phyloP scores from a whole-genome alignment of 805 yeast genomes.

The Metschnikowia similis region DNA sequence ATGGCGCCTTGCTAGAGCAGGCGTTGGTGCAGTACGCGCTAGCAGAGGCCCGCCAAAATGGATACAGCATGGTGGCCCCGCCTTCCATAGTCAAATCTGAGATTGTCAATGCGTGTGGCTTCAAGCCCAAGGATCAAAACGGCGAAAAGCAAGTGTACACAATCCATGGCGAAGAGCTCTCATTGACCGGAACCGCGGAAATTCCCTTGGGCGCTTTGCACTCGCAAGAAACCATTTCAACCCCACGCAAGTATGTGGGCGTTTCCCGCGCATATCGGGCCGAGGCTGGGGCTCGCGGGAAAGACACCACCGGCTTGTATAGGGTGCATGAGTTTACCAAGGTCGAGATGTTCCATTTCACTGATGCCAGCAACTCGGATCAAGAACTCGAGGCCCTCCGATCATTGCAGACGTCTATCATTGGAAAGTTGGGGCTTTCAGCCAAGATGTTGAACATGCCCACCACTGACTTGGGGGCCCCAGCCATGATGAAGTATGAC shows the following conservation, averaged over 20 bases:
- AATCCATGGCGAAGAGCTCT: slow-evolving; percentile 48
- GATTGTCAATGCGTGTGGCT: slow-evolving; percentile 85
- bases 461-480: slow-evolving; percentile 84
- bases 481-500: slow-evolving; percentile 87
- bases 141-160: slow-evolving; percentile 82
- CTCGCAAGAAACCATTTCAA: slow-evolving; percentile 44
- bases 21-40: slow-evolving; percentile 83
- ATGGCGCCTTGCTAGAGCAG: slow-evolving; percentile 84
- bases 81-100: slow-evolving; percentile 83
- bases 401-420: slow-evolving; percentile 59
- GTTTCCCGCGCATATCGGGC: slow-evolving; percentile 86
- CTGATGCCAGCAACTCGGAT: slow-evolving; percentile 46
- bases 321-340: slow-evolving; percentile 96
- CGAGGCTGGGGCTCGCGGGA: slow-evolving; percentile 96
- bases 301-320: slow-evolving; percentile 86
- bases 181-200: slow-evolving; percentile 93
- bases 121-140: slow-evolving; percentile 85
- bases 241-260: slow-evolving; percentile 67
- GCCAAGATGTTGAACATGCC: slow-evolving; percentile 90
- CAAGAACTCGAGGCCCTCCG: slow-evolving; percentile 57
- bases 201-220: slow-evolving; percentile 84
- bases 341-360: slow-evolving; percentile 82
- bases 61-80: slow-evolving; percentile 70
- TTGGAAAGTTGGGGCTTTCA: slow-evolving; percentile 64
- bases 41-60: slow-evolving; percentile 56